These are phyloP conservation scores for Herpetospermum pedunculosum DNA, from an alignment of 306 rosid genomes.

Conservation along the genomic window DNA sequence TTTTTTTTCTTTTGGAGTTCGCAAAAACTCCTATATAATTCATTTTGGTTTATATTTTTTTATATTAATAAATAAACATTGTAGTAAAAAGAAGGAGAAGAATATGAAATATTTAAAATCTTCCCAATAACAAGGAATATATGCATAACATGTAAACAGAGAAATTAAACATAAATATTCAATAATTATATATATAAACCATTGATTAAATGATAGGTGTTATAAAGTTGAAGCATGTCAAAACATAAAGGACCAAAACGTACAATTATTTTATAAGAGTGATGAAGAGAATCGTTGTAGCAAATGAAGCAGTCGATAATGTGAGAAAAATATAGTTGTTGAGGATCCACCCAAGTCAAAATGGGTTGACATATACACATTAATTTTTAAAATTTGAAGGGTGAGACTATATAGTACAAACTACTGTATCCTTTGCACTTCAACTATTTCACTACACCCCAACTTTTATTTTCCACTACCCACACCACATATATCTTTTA, in stretches of 20 bases:
- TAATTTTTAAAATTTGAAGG: constrained; percentile 1
- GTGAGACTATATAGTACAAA: background rate
- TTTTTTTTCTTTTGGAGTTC: too few relatives aligned
- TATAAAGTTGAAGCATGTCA: too few relatives aligned
- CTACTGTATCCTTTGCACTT: constrained; percentile 10
- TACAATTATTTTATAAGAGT: background rate
- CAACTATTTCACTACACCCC: too few relatives aligned
- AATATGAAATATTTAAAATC: too few relatives aligned
- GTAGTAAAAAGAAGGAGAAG: too few relatives aligned
- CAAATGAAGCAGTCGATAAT: background rate
- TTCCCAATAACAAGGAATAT: too few relatives aligned
- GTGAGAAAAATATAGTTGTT: background rate
- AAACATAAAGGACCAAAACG: background rate
- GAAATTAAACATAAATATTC: too few relatives aligned
- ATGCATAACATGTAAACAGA: too few relatives aligned
- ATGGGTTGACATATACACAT: constrained; percentile 24
- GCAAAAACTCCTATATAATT: background rate
- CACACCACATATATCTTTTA: background rate
- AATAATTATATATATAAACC: too few relatives aligned
- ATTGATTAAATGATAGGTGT: too few relatives aligned
- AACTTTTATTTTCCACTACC: constrained; percentile 10
- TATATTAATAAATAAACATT: too few relatives aligned
- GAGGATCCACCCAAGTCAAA: constrained; percentile 20
- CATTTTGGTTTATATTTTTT: background rate
- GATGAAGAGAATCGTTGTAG: background rate